Base-by-base conservation (phyloP, 192 early-diverging fungal genomes). In the Umbelopsis ramanniana region DNA sequence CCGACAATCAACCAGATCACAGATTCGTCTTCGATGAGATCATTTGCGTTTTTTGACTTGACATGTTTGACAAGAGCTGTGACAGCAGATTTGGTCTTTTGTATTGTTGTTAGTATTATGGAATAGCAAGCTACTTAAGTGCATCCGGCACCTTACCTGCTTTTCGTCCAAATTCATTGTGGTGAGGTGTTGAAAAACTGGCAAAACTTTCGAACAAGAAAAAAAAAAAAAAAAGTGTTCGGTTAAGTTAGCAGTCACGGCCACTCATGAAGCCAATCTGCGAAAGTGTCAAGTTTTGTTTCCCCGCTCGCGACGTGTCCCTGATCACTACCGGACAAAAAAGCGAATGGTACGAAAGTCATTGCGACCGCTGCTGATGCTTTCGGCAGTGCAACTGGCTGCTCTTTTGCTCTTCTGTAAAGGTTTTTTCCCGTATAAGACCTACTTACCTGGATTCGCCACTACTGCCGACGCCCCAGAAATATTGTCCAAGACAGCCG, bases 361-460 rank as follows among this genome's bases (percentile, higher is more conserved):
- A 67, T 46, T 53, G 26, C 21, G 29, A 70, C 17, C 19, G 23
- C 37, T 75, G 24, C 47, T 71, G n/a, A 29, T 53, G 29, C 47
- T 81, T 14, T 71, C 71, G 11, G 55, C 71, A 46, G 35, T 89
- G 12, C 90, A 93, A 77, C 72, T 91, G 14, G 72, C 85, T 8
- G 91, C 91, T 3, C 69, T 93, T 38, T 80, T 77, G 19, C 75
- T 89, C 46, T 93, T 93, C 72, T 80, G 83, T 68, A 89, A 87
- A 71, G 92, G 91, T 4, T 92, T 93, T 69, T 93, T 93, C 67
- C 92, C 92, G 10, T 93, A 93, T 79, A 93, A 93, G 67, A 82
- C 80, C 22, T 86, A 82, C 74, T 81, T 91, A 14, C 82, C 87
- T 0, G 88, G 89, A 19, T 90, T 90, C 75, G 86, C 91, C 10